Base-by-base conservation (phyloP, 305 asterid genomes). In the Stenogyne calaminthoides region DNA sequence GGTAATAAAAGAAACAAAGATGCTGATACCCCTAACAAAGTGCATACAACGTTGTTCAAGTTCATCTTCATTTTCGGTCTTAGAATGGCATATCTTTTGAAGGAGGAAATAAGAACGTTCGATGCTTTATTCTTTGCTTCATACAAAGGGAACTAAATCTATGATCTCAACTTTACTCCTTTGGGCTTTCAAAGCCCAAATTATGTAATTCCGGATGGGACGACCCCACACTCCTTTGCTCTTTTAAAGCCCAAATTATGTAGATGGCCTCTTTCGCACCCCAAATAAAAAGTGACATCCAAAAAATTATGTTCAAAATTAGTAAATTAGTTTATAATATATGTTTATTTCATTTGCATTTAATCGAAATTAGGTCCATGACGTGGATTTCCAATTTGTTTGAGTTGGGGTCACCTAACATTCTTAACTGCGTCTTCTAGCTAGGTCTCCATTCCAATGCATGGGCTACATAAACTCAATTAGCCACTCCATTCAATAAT, bases 121-220 rank as follows among this genome's bases (percentile, higher is more conserved):
- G 11, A 57, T 56, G 11, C 37, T 10, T 65, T 68, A 34, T 71
- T 64, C 80, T 70, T 77, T 57, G 64, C 77, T 70, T 76, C 67
- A 18, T 70, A 16, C 9, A 7, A 47, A 14, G 67, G 67, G 72
- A 42, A 54, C 14, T 18, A 54, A 16, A 2, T 19, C 5, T 19
- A 19, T 25, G 0, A 1, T 25, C 36, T 32, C 36, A 32, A 32
- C 36, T 32, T 32, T 32, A 40, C 19, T 46, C 16, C 3, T 11
- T 46, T 47, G 19, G 55, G 20, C 7, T 15, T 49, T 7, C 2
- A 51, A 51, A 51, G 57, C 57, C 57, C 25, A 51, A 44, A 44
- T 44, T 44, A 44, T 11, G 47, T 10, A 40, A 10, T 9, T 40
- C n/a, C n/a, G n/a, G n/a, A n/a, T 5, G 6, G 39, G 1, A 34